These are phyloP conservation scores for Saturnispora hagleri DNA, from an alignment of 805 yeast species.

Conservation along the genomic window DNA sequence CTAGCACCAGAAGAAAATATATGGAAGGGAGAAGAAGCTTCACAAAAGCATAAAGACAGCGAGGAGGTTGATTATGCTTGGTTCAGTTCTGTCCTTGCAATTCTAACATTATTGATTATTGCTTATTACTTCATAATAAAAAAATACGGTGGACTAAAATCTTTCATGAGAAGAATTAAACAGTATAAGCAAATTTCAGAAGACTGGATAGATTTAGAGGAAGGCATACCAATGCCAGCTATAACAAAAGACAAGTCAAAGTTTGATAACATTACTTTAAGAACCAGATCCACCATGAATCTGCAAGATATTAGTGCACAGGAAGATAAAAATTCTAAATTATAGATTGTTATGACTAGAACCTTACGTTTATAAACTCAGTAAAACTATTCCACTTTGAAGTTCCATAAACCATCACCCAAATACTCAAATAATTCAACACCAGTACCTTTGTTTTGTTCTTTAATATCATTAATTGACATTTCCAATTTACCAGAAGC, in stretches of 20 bases:
- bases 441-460: constrained; percentile 80
- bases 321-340: background rate
- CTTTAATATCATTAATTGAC: constrained; percentile 84
- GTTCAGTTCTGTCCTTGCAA: constrained; percentile 4
- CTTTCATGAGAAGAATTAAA: constrained; percentile 6
- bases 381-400: constrained; percentile 35
- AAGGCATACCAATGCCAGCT: constrained; percentile 10
- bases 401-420: constrained; percentile 84
- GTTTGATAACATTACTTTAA: constrained; percentile 14
- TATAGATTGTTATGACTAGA: background rate
- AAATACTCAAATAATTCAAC: constrained; percentile 73
- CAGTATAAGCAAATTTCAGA: constrained; percentile 4
- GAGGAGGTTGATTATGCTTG: background rate
- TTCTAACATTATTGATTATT: background rate
- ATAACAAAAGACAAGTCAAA: constrained; percentile 3
- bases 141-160: constrained; percentile 10
- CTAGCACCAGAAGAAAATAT: constrained; percentile 13
- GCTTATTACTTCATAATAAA: constrained; percentile 4
- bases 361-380: background rate
- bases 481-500: constrained; percentile 83
- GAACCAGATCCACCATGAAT: constrained; percentile 26
- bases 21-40: background rate
- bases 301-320: constrained; percentile 15
- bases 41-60: background rate
- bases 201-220: constrained; percentile 10